Evolutionary conservation across 2,329 filamentous ascomycete species (phyloP).

Genomic region (Cytospora piceicola): DNA sequence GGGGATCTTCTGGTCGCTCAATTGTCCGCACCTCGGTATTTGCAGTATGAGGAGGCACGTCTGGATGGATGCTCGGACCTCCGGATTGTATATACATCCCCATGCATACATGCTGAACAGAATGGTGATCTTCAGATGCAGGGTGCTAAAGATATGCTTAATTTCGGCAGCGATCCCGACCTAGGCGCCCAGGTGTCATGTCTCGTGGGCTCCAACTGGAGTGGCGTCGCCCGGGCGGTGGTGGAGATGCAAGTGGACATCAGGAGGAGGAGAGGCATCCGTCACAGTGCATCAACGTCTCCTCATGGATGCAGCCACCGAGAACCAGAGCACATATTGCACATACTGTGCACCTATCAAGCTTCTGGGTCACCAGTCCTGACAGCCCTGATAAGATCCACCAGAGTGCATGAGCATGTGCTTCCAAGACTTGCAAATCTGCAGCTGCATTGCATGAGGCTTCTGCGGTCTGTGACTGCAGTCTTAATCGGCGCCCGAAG

Average conservation of each 20-base stretch:
- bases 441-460: not conserved
- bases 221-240: not conserved
- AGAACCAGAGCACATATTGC: not conserved
- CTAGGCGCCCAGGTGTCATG: not conserved
- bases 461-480: conserved; percentile 16
- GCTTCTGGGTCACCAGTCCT: not conserved
- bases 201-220: not conserved
- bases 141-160: not conserved
- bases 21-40: conserved; percentile 16
- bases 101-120: conserved; percentile 1
- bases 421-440: not conserved
- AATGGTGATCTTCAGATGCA: conserved; percentile 19
- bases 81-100: not conserved
- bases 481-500: conserved; percentile 17
- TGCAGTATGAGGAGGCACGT: conserved; percentile 7
- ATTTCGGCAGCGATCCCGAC: not conserved
- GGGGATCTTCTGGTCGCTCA: conserved; percentile 23
- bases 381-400: not conserved
- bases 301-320: not conserved
- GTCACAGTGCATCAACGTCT: not conserved
- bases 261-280: not conserved
- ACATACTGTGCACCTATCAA: not conserved
- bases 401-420: not conserved
- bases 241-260: not conserved
- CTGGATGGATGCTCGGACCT: conserved; percentile 4